Base-by-base conservation (phyloP, 345 rosid species). In the Populus nigra region DNA sequence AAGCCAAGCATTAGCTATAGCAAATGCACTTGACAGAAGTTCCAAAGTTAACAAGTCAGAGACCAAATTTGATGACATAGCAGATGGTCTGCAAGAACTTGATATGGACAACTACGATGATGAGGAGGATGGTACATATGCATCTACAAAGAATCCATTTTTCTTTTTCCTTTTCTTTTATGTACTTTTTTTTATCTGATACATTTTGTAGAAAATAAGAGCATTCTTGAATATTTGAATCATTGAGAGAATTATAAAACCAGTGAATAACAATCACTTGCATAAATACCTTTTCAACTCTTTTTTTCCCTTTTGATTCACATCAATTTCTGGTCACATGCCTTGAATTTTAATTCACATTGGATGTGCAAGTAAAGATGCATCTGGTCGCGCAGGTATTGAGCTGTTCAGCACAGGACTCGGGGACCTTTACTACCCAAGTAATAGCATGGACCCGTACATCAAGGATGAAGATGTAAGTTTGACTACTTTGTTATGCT, bases 81-180 rank as follows among this genome's bases (percentile, higher is more conserved):
- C 90, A 67, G 90, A 87, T 75, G 97, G 88, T 7, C 74, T 96
- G 78, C 85, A 83, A 83, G 98, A 92, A 77, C 97, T 96, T 62
- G 88, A 94, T 80, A 90, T 96, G 98, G 98, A 93, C 57, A 77
- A 88, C 80, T 96, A 96, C 41, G 94, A 96, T 65, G 97, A 93
- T 45, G 97, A 96, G 81, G 98, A 91, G 84, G 94, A 89, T 45
- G 95, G 97, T 91, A 84, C 3, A 61, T 75, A 3, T 84, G 73
- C 65, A 39, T n/a, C n/a, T 10, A 41, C 13, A 41, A 41, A 41
- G 45, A 41, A 2, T 41, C 13, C 22, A 23, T 18, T 78, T 80
- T 71, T 50, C 5, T 25, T 69, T 35, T 22, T 61, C 65, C 63
- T 10, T 71, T 78, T 8, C 39, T 25, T 38, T 29, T 45, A 6